phyloP scores from a whole-genome alignment of 2,329 filamentous ascomycete species.

The Boeremia exigua region DNA sequence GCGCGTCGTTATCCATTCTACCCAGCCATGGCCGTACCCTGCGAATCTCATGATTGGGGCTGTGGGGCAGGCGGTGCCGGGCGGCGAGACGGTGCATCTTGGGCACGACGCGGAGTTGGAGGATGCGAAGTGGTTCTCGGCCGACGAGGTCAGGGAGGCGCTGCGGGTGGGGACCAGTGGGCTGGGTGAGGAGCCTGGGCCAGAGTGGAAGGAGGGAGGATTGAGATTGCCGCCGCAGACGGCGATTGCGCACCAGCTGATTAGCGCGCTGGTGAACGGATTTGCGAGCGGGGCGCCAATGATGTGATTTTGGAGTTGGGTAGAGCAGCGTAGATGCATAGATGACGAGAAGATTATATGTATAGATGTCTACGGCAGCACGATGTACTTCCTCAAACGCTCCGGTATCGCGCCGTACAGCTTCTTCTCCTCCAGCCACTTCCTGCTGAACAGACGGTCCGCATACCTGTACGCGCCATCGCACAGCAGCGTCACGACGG shows the following conservation, averaged over 20 bases:
- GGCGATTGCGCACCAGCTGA: constrained; percentile 90
- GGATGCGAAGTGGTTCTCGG: constrained; percentile 83
- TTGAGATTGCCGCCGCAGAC: constrained; percentile 83
- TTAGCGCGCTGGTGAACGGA: constrained; percentile 78
- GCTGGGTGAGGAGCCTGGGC: constrained; percentile 68
- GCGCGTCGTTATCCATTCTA: constrained; percentile 58
- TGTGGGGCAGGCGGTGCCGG: constrained; percentile 81
- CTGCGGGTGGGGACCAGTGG: constrained; percentile 70
- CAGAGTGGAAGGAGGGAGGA: constrained; percentile 75
- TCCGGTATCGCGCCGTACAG: constrained; percentile 81
- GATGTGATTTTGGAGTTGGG: constrained; percentile 39
- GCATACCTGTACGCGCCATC: constrained; percentile 98
- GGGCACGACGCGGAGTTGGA: constrained; percentile 92
- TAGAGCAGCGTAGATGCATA: constrained; percentile 11
- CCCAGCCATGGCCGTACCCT: constrained; percentile 62
- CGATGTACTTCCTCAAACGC: constrained; percentile 90
- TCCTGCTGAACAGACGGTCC: constrained; percentile 87
- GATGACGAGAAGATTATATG: not conserved
- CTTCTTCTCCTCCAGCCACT: constrained; percentile 88
- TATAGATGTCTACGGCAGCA: constrained; percentile 67
- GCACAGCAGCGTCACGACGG: constrained; percentile 90
- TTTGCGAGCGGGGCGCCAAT: constrained; percentile 64
- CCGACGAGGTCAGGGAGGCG: constrained; percentile 81
- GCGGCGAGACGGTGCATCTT: constrained; percentile 80
- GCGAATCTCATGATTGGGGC: constrained; percentile 66